Conservation (phyloP, 768 basidiomycete genomes). For the Harrya chromipes region DNA sequence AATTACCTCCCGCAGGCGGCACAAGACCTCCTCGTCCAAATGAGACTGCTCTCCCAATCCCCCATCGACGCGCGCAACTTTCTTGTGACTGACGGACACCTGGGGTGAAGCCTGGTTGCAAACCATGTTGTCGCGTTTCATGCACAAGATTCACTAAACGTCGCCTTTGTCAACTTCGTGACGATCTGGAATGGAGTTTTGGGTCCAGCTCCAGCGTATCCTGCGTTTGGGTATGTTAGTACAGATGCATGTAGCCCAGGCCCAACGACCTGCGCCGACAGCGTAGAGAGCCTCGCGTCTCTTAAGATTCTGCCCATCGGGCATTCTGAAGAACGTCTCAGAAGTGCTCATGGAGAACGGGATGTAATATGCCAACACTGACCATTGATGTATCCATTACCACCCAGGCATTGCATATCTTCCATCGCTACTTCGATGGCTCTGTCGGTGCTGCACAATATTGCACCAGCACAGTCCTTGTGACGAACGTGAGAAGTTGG, state of each 20-base stretch:
- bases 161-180: constrained; percentile 48
- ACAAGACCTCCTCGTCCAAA: constrained; percentile 41
- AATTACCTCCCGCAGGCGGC: constrained; percentile 46
- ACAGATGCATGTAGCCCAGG: constrained; percentile 32
- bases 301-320: constrained; percentile 84
- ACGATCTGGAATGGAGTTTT: constrained; percentile 51
- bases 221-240: constrained; percentile 48
- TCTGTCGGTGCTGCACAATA: constrained; percentile 89
- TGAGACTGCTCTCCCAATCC: constrained; percentile 42
- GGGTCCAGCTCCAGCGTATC: constrained; percentile 40
- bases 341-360: neutral
- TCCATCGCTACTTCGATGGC: constrained; percentile 89
- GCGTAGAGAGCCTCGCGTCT: constrained; percentile 86
- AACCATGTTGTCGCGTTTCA: constrained; percentile 41
- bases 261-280: constrained; percentile 74
- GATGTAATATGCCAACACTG: constrained; percentile 12
- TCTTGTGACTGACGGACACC: constrained; percentile 42
- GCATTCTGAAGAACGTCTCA: constrained; percentile 58
- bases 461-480: constrained; percentile 94
- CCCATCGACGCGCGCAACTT: constrained; percentile 52
- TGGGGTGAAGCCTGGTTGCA: constrained; percentile 48
- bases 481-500: constrained; percentile 8
- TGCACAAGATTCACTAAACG: constrained; percentile 29
- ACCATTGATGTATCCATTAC: constrained; percentile 97
- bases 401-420: constrained; percentile 91